Conservation (phyloP, 2,329 filamentous ascomycete species). For the Fusarium guadeloupense region DNA sequence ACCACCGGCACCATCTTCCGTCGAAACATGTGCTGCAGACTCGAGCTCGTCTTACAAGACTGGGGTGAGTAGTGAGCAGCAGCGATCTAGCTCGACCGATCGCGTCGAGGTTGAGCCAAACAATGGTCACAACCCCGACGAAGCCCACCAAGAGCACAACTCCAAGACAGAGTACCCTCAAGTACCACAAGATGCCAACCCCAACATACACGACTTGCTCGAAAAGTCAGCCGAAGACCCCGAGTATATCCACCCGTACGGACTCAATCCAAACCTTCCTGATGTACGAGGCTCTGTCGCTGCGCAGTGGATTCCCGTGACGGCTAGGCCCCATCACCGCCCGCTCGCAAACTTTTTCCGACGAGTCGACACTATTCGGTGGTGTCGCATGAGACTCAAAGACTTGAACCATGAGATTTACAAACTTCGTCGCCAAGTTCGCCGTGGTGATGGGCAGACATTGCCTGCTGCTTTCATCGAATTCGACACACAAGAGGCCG, state of each 20-base stretch:
- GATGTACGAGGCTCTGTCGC: constrained; percentile 65
- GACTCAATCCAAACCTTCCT: constrained; percentile 47
- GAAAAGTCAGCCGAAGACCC: constrained; percentile 43
- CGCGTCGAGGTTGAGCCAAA: constrained; percentile 16
- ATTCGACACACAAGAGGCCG: constrained; percentile 82
- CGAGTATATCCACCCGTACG: constrained; percentile 51
- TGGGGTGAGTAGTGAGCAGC: constrained; percentile 17
- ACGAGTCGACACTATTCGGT: constrained; percentile 95
- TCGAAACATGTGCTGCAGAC: constrained; percentile 14
- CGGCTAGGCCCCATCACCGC: constrained; percentile 79
- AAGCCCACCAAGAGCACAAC: constrained; percentile 3
- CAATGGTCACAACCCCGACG: background rate
- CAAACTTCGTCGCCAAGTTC: constrained; percentile 79
- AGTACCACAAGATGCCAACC: constrained; percentile 9
- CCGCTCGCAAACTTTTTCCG: constrained; percentile 76
- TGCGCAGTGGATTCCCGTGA: constrained; percentile 76
- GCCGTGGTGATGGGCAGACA: constrained; percentile 73
- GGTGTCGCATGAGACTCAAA: constrained; percentile 69
- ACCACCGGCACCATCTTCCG: constrained; percentile 12
- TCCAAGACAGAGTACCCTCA: constrained; percentile 26
- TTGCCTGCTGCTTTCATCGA: constrained; percentile 89
- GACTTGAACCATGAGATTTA: constrained; percentile 53
- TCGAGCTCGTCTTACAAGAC: constrained; percentile 26
- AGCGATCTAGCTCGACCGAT: background rate
- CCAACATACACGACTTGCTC: constrained; percentile 11